phyloP scores from a whole-genome alignment of 176 grass and related monocot species.

The Alloteropsis semialata region DNA sequence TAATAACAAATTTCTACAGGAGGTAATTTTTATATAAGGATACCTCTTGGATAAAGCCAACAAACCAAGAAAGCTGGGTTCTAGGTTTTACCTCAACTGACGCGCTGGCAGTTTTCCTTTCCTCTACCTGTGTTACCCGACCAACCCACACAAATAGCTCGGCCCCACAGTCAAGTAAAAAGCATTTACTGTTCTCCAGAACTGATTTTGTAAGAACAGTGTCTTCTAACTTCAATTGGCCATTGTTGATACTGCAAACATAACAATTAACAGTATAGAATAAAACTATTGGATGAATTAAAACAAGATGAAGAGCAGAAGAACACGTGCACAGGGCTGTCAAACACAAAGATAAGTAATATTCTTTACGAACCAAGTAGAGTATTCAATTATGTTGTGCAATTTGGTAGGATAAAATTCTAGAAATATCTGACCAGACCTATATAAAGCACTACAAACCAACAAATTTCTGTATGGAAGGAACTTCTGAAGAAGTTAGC shows the following conservation, averaged over 20 bases:
- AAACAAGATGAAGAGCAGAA: neutral
- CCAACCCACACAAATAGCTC: conserved; percentile 98
- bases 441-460: conserved; percentile 1
- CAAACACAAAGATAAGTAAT: conserved; percentile 2
- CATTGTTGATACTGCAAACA: conserved; percentile 73
- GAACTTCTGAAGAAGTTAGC: neutral
- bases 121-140: conserved; percentile 88
- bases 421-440: neutral
- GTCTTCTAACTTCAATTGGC: conserved; percentile 82
- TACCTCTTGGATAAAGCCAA: conserved; percentile 20
- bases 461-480: neutral
- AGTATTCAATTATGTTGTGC: neutral
- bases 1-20: conserved; percentile 71
- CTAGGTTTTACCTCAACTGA: conserved; percentile 75
- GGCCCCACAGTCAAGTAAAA: conserved; percentile 90
- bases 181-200: conserved; percentile 90
- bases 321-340: neutral
- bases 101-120: conserved; percentile 83
- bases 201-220: conserved; percentile 64
- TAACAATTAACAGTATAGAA: conserved; percentile 14
- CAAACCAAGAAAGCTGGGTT: neutral
- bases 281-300: neutral
- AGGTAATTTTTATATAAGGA: conserved; percentile 6
- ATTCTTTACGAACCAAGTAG: conserved; percentile 3
- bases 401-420: neutral